Evolutionary conservation across 768 basidiomycete genomes (phyloP), one percentile per base, ranked within the genome.

Genomic region (Tephrocybe rancida): DNA sequence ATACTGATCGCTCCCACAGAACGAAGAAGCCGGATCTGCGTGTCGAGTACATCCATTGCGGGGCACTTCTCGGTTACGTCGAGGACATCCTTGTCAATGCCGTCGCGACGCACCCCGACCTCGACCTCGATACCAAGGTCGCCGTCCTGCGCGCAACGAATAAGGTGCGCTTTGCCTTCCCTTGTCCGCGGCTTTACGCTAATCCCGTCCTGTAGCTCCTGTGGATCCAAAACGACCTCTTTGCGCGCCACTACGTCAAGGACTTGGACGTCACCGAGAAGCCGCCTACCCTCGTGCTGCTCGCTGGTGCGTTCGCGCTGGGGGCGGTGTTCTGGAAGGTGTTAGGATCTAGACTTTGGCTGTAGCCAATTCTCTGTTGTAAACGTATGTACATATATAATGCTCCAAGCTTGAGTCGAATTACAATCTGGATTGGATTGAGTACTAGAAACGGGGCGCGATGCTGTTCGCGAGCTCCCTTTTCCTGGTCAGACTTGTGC

Each of bases 151-250:
- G 71, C 16, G 76, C 77, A 11, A 62, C 74, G 10, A 79, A 75
- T 57, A 81, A 81, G 72, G 77, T 77, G 48, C 18, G 67, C 47
- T 32, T 39, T 7, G 13, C 18, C 11, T 39, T 9, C 1, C 30
- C 34, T 30, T 0, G 3, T 27, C 21, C 38, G 16, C 9, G 24
- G 50, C 7, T 16, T 26, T 29, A 18, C 9, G 5, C 18, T 43
- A 8, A 38, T 10, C 3, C 10, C 18, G 30, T 35, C 19, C 37
- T 32, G 27, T 27, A 79, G 77, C 64, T 79, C 18, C 59, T 79
- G n/a, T 78, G 78, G 79, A 75, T 79, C 21, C 79, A 80, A 61
- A 80, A 79, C 29, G 61, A 63, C 19, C 61, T 63, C 9, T 63
- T 63, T 26, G 59, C 61, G 22, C 57, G 61, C 27, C 61, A 61